Conservation (phyloP, 768 basidiomycete species). For the Pleurotus salmoneostramineus region DNA sequence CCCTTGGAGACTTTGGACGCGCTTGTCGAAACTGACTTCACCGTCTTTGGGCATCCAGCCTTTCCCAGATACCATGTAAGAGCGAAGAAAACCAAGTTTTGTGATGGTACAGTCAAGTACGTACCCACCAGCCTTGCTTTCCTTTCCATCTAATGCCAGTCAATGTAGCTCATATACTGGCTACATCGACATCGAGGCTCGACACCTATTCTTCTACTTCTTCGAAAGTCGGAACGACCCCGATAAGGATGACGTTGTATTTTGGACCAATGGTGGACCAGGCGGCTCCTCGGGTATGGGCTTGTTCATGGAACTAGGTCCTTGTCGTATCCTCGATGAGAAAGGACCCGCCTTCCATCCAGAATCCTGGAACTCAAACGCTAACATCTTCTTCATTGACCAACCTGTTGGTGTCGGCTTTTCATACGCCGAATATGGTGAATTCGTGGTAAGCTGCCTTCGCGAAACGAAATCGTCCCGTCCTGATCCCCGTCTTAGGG, state of each 20-base stretch:
- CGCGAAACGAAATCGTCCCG: not conserved
- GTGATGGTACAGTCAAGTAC: constrained; percentile 31
- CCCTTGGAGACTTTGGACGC: constrained; percentile 10
- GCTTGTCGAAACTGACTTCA: constrained; percentile 24
- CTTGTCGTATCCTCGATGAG: constrained; percentile 55
- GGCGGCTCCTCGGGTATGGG: constrained; percentile 47
- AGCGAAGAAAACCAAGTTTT: constrained; percentile 30
- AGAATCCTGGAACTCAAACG: constrained; percentile 65
- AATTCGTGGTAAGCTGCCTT: constrained; percentile 42
- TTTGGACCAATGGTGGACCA: constrained; percentile 50
- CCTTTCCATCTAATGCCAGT: not conserved
- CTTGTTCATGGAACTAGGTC: constrained; percentile 75
- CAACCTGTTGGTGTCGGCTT: constrained; percentile 61
- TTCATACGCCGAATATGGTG: constrained; percentile 62
- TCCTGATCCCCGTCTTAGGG: constrained; percentile 29
- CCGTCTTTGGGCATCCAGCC: constrained; percentile 33
- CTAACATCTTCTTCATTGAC: constrained; percentile 60
- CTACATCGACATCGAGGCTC: constrained; percentile 61
- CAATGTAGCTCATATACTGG: constrained; percentile 53
- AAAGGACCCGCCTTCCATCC: constrained; percentile 51
- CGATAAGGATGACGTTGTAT: constrained; percentile 56
- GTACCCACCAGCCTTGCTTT: constrained; percentile 1
- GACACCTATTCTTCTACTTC: constrained; percentile 74
- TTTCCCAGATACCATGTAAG: constrained; percentile 38
- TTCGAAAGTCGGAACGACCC: constrained; percentile 68